Base-by-base conservation (phyloP, 805 yeast species). In the Candida railenensis region DNA sequence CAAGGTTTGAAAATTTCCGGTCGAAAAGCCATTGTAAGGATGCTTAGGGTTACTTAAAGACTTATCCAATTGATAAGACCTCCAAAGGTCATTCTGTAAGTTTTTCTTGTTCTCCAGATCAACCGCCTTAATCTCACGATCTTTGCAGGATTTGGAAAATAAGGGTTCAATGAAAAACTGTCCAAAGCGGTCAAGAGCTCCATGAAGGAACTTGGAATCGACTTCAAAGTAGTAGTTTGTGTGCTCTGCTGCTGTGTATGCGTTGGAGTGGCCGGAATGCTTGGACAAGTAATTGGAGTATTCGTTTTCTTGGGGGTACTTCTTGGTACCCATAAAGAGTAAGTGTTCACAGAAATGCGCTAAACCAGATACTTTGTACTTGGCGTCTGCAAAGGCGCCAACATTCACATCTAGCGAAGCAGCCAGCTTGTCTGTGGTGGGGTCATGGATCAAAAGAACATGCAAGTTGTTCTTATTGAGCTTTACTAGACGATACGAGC, bases 71-170 rank as follows among this genome's bases (percentile, higher is more conserved):
- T 92, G 98, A 58, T 85, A 84, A 42, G 89, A 67, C 58, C 98
- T 80, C 97, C 98, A 90, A 39, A 69, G 61, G 65, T 92, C 99
- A 61, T 78, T 86, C 65, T 92, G 98, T 44, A 94, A 71, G 62
- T 92, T 92, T 69, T 94, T 92, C 63, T 90, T 92, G 71, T 92
- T 89, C 68, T 92, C 99, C 34, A 96, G 87, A 65, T 92, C 97
- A 8, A 92, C 98, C 1, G 98, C 98, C 52, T 83, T 81, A 56
- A 92, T 87, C 66, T 92, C 99, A 46, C 97, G 77, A 59, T 90
- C 96, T 60, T 89, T 88, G 60, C 97, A 85, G 51, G 81, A 73
- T 53, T 55, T 71, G 52, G 75, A 71, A 58, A 92, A 92, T 54
- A 92, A 70, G 1, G 99, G 99, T 22, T 80, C 64, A 32, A 91